Evolutionary conservation across 1,139 yeast genomes (phyloP).

Genomic region (Nakaseomyces uthaithaninus): DNA sequence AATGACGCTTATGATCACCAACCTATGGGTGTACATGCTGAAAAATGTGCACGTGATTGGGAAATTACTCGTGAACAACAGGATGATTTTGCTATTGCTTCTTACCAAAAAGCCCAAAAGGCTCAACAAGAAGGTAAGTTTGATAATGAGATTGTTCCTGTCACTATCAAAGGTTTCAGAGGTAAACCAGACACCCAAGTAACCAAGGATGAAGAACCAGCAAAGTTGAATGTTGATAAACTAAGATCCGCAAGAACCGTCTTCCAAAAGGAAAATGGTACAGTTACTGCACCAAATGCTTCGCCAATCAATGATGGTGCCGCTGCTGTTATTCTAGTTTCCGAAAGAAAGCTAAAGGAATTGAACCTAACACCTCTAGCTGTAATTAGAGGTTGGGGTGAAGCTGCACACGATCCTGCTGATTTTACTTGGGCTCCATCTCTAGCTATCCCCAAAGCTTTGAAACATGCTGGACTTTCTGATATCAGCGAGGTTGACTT

Average conservation of each 20-base stretch:
- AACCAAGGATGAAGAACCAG: slow-evolving; percentile 60
- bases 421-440: slow-evolving; percentile 95
- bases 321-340: slow-evolving; percentile 83
- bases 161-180: slow-evolving; percentile 80
- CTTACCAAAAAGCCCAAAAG: slow-evolving; percentile 69
- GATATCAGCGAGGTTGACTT: slow-evolving; percentile 42
- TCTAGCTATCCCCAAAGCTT: slow-evolving; percentile 88
- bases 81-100: slow-evolving; percentile 59
- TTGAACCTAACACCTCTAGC: slow-evolving; percentile 83
- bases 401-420: slow-evolving; percentile 89
- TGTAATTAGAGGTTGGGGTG: slow-evolving; percentile 89
- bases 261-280: slow-evolving; percentile 83
- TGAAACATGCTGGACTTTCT: slow-evolving; percentile 69
- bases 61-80: slow-evolving; percentile 58
- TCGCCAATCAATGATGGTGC: slow-evolving; percentile 96
- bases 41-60: slow-evolving; percentile 81
- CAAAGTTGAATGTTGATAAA: slow-evolving; percentile 66
- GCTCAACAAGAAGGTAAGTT: slow-evolving; percentile 80
- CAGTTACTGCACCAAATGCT: slow-evolving; percentile 95
- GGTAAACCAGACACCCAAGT: slow-evolving; percentile 83
- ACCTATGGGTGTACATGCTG: slow-evolving; percentile 96
- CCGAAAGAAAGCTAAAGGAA: slow-evolving; percentile 75
- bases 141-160: slow-evolving; percentile 69
- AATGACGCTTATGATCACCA: slow-evolving; percentile 77
- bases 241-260: slow-evolving; percentile 81